Evolutionary conservation across 495 filamentous ascomycete genomes (phyloP), one percentile per base, ranked within the genome.

Genomic region (Neurospora intermedia): DNA sequence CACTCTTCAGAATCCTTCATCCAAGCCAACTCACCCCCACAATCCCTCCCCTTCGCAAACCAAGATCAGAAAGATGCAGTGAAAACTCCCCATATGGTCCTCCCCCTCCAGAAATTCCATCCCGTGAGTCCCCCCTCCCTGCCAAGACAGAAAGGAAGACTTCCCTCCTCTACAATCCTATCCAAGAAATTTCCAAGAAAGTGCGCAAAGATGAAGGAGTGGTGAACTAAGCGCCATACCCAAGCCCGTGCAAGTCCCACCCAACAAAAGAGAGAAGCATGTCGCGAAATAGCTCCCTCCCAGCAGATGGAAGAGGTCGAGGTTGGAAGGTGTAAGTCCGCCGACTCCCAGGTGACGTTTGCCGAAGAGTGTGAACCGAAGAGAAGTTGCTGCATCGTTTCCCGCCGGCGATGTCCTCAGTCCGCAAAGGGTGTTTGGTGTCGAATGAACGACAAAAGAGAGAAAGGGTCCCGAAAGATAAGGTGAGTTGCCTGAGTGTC

Each of bases 251-350:
- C 46, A 23, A 46, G n/a, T 11, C n/a, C 48, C 48, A 23, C 23
- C 71, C 54, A 11, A n/a, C 5, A 23, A 69, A 11, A n/a, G 40
- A n/a, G 45, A 72, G 43, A 72, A 70, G 73, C 38, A 75, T 71
- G 74, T 73, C 74, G 71, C 74, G 71, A 70, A 41, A 70, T 69
- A 70, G 27, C 74, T 31, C 31, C n/a, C 43, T 45, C 7, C n/a
- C 41, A 41, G 42, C 70, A 39, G 16, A 40, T 7, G 54, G 71
- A 35, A 66, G n/a, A 20, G 13, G 46, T 35, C 45, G 70, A 31
- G 20, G 10, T 13, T 69, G 20, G 18, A 6, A 23, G 18, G 39
- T 69, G 23, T 18, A 27, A 27, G 27, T n/a, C 23, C 69, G 27
- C 54, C 54, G 15, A 66, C 27, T 38, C 54, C 15, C 27, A 66